A percentile compares a stretch with the other conserved stretches of the same genome.
phyloP scores from a whole-genome alignment of 2,329 filamentous ascomycete genomes.

The Grosmannia penicillata region DNA sequence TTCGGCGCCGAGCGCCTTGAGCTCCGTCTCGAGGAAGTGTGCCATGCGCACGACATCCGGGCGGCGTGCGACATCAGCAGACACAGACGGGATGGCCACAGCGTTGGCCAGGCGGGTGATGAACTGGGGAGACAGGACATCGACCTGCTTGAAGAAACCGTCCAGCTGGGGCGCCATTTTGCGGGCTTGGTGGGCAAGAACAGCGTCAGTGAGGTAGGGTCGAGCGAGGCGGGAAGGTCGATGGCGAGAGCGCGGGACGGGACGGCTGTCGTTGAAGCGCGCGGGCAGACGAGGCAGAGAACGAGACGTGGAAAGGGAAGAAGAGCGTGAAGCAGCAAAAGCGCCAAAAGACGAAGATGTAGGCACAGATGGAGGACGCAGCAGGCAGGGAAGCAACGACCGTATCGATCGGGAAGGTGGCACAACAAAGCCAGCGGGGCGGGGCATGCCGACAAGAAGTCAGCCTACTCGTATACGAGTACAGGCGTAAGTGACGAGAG shows the following conservation, averaged over 20 bases:
- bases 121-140: constrained; percentile 63
- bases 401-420: constrained; percentile 10
- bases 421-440: constrained; percentile 5
- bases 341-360: background rate
- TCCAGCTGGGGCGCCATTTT: constrained; percentile 87
- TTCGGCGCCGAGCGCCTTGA: constrained; percentile 68
- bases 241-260: background rate
- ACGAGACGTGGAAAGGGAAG: background rate
- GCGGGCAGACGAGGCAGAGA: background rate
- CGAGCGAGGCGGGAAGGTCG: constrained; percentile 10
- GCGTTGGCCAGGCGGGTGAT: constrained; percentile 83
- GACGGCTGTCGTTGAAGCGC: no score
- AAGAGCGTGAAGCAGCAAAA: background rate
- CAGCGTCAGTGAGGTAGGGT: constrained; percentile 36
- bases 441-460: constrained; percentile 7
- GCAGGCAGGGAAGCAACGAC: background rate
- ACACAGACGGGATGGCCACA: constrained; percentile 92
- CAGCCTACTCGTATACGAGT: background rate
- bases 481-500: background rate
- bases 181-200: constrained; percentile 44
- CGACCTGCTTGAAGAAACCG: constrained; percentile 85
- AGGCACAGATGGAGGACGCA: background rate
- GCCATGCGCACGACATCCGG: constrained; percentile 95
- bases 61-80: constrained; percentile 75
- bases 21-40: constrained; percentile 71